Conservation (phyloP, 257 asterid species). For the Solanum sejunctum region DNA sequence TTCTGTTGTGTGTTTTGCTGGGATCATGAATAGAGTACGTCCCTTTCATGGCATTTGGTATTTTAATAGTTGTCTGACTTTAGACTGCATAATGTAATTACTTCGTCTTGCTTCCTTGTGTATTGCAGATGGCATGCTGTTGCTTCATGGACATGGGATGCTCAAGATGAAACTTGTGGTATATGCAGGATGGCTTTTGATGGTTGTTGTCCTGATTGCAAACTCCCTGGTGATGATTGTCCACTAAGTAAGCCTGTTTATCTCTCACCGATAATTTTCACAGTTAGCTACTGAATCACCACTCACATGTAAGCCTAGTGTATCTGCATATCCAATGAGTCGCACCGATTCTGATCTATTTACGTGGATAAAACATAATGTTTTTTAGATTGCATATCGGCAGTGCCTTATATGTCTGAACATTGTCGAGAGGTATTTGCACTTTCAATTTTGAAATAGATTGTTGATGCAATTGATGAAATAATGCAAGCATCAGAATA, state of each 20-base stretch:
- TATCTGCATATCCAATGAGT: not conserved
- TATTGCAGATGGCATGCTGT: conserved; percentile 60
- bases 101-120: not conserved
- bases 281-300: not conserved
- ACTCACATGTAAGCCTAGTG: not conserved
- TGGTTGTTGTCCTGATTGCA: conserved; percentile 88
- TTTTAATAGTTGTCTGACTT: not conserved
- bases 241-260: conserved; percentile 45
- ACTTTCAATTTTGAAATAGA: not conserved
- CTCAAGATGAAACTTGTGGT: conserved; percentile 87
- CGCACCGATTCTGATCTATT: not conserved
- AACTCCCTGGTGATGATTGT: conserved; percentile 90
- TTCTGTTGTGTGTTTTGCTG: conserved; percentile 3
- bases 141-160: conserved; percentile 95
- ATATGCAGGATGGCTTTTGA: conserved; percentile 84
- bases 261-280: not conserved
- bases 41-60: not conserved
- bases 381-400: not conserved
- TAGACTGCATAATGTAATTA: not conserved
- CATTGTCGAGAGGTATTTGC: not conserved
- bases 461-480: not conserved
- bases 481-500: not conserved
- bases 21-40: conserved; percentile 55
- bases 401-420: not conserved
- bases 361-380: not conserved